These are phyloP conservation scores for Chlorella sp. DNA, from an alignment of 139 green algal species.

Conservation along the genomic window DNA sequence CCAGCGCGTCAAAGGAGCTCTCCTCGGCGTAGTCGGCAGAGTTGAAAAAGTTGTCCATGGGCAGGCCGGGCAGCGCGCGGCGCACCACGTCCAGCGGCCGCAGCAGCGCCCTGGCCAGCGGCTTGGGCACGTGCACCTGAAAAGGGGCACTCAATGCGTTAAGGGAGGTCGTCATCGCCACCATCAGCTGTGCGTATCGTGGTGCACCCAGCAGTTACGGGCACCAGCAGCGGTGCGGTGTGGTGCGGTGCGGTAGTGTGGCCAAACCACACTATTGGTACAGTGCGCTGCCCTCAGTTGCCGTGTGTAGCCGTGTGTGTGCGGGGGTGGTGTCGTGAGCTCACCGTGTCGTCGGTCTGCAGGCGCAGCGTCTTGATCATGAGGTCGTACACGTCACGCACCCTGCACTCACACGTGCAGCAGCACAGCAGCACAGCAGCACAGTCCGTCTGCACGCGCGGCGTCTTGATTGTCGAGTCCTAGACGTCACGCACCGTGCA, in stretches of 20 bases:
- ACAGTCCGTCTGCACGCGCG: constrained; percentile 36
- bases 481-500: constrained; percentile 41
- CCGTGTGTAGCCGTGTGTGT: no score
- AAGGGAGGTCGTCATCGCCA: no score
- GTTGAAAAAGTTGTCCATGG: constrained; percentile 47
- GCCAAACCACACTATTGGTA: no score
- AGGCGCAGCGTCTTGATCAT: constrained; percentile 34
- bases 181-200: no score
- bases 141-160: no score
- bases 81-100: constrained; percentile 14
- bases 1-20: constrained; percentile 20
- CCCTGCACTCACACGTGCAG: no score
- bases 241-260: no score
- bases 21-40: constrained; percentile 64
- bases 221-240: no score
- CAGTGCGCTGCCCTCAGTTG: no score
- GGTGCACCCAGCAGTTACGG: no score
- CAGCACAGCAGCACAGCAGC: constrained; percentile 36
- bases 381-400: constrained; percentile 38
- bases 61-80: constrained; percentile 31
- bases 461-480: constrained; percentile 33
- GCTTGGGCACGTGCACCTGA: constrained; percentile 34
- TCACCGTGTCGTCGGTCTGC: constrained; percentile 34
- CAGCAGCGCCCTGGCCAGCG: constrained; percentile 25
- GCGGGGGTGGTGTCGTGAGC: no score